Percentiles rank a stretch among this genome's conserved stretches.
Evolutionary conservation across 2,329 filamentous ascomycete genomes (phyloP).

Genomic region (Atkinsonella hypoxylon): DNA sequence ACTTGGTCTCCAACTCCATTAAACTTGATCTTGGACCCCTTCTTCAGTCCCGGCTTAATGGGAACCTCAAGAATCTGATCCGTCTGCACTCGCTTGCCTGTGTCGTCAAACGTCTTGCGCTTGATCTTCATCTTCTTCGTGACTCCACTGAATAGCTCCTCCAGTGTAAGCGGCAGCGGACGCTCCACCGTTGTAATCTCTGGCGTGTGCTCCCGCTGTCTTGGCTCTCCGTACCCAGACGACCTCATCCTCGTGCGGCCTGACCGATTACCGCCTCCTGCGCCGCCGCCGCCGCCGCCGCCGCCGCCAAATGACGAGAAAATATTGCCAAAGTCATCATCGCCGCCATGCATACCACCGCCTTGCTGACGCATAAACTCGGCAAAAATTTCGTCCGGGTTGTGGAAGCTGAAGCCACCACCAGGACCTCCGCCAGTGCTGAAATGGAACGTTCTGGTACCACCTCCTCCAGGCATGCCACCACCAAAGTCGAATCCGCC

Average conservation of each 20-base stretch:
- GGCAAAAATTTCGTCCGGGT: slow-evolving; percentile 72
- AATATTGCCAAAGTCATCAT: slow-evolving; percentile 40
- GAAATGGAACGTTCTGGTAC: slow-evolving; percentile 52
- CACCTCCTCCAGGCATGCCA: slow-evolving; percentile 32
- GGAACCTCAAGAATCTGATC: slow-evolving; percentile 90
- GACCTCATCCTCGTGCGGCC: slow-evolving; percentile 32
- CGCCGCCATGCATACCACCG: slow-evolving; percentile 28
- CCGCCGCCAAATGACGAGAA: slow-evolving; percentile 38
- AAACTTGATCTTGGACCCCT: slow-evolving; percentile 97
- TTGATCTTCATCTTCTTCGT: slow-evolving; percentile 99
- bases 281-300: slow-evolving; percentile 13
- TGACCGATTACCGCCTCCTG: slow-evolving; percentile 22
- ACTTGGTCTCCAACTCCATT: slow-evolving; percentile 96
- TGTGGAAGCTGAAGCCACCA: slow-evolving; percentile 68
- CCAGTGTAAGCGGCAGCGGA: slow-evolving; percentile 65
- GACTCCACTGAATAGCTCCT: slow-evolving; percentile 77
- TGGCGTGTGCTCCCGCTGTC: slow-evolving; percentile 40
- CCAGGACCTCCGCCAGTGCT: slow-evolving; percentile 39
- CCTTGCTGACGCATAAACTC: slow-evolving; percentile 57
- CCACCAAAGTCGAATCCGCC: slow-evolving; percentile 39
- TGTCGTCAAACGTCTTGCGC: slow-evolving; percentile 83
- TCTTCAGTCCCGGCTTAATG: slow-evolving; percentile 91
- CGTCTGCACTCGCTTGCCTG: slow-evolving; percentile 71
- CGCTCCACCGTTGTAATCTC: slow-evolving; percentile 89
- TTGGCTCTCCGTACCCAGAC: slow-evolving; percentile 23